Evolutionary conservation across 2,329 filamentous ascomycete genomes (phyloP).

Genomic region (Xylariaceae sp.): DNA sequence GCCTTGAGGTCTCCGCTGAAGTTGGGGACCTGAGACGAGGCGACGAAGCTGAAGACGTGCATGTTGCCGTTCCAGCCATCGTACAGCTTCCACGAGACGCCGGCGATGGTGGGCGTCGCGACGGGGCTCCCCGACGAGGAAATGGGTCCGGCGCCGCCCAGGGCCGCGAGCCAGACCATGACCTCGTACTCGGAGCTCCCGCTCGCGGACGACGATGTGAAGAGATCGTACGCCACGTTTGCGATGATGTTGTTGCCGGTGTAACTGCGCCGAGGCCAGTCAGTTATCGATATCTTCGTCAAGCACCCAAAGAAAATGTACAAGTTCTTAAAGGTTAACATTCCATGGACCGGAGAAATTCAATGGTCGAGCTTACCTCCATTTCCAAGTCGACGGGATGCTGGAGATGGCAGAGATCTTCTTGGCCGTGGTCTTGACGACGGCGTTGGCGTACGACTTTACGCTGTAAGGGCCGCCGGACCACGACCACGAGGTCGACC

Average conservation of each 20-base stretch:
- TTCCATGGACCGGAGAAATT: not conserved
- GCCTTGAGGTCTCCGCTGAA: slow-evolving; percentile 49
- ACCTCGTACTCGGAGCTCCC: slow-evolving; percentile 52
- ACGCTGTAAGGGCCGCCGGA: slow-evolving; percentile 35
- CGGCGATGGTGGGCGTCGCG: slow-evolving; percentile 47
- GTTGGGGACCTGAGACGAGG: slow-evolving; percentile 34
- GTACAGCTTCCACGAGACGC: slow-evolving; percentile 49
- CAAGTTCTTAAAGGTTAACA: too few relatives aligned
- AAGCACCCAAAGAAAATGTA: too few relatives aligned
- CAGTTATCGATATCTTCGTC: too few relatives aligned
- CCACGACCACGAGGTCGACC: slow-evolving; percentile 42
- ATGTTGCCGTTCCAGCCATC: slow-evolving; percentile 49
- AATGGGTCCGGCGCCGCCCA: slow-evolving; percentile 26
- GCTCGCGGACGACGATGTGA: slow-evolving; percentile 42
- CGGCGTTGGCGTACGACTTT: slow-evolving; percentile 43
- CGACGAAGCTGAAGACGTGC: slow-evolving; percentile 49
- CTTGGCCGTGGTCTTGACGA: slow-evolving; percentile 29
- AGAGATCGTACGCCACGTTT: slow-evolving; percentile 56
- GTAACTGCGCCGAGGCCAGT: too few relatives aligned
- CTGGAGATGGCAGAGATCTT: slow-evolving; percentile 31
- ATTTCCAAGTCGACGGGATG: slow-evolving; percentile 36
- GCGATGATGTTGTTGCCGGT: slow-evolving; percentile 44
- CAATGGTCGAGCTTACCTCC: slow-evolving; percentile 27
- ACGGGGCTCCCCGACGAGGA: slow-evolving; percentile 45
- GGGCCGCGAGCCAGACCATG: slow-evolving; percentile 34